Conservation (phyloP, 192 early-diverging fungal species). For the Mortierella alpina region DNA sequence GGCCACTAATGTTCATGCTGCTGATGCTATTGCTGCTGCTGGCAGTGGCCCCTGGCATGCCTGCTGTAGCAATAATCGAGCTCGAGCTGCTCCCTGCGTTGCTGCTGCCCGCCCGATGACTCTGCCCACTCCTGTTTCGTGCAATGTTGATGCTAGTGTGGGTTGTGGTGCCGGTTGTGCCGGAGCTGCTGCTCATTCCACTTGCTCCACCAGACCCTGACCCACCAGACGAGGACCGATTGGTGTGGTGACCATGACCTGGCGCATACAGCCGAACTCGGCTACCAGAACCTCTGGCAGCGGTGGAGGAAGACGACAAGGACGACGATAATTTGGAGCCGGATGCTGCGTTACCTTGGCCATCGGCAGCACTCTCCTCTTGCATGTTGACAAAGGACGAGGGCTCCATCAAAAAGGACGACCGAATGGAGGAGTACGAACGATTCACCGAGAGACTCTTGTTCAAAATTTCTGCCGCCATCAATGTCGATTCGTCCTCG, state of each 20-base stretch:
- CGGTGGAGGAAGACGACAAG: conserved; percentile 1
- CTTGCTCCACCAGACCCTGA: conserved; percentile 29
- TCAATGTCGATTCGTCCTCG: conserved; percentile 46
- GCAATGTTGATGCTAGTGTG: neutral
- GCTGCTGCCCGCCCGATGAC: conserved; percentile 32
- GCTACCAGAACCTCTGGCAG: conserved; percentile 4
- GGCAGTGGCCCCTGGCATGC: neutral
- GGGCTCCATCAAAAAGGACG: conserved; percentile 49
- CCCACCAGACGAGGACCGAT: conserved; percentile 37
- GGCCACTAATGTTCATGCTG: conserved; percentile 13
- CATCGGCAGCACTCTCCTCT: neutral
- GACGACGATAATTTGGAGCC: conserved; percentile 21
- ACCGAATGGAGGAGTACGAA: conserved; percentile 50
- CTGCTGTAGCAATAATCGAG: conserved; percentile 8
- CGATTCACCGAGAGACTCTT: conserved; percentile 48
- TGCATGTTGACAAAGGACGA: conserved; percentile 19
- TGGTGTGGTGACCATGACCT: conserved; percentile 36
- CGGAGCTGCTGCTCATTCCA: neutral
- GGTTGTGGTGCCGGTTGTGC: neutral
- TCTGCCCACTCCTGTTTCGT: conserved; percentile 2
- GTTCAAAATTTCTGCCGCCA: conserved; percentile 48
- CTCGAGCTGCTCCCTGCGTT: conserved; percentile 41
- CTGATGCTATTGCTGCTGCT: neutral
- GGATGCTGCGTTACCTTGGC: neutral
- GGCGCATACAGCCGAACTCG: conserved; percentile 25